Evolutionary conservation across 2,329 filamentous ascomycete genomes (phyloP).

Genomic region (Blumeria hordei): DNA sequence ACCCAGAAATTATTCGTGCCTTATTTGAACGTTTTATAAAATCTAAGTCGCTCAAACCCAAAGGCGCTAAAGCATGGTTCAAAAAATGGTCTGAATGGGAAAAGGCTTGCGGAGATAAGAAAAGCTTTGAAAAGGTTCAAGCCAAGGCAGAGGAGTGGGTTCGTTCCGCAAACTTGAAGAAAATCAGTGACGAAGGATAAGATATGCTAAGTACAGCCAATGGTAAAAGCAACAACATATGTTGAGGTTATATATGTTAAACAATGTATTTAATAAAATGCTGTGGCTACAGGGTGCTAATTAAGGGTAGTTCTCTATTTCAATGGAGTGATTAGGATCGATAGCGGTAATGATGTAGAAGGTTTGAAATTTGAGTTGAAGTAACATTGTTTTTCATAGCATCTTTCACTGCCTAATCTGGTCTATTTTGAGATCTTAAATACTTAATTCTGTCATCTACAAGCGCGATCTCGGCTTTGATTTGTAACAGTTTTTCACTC

Average conservation of each 20-base stretch:
- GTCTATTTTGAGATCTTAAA: too few relatives aligned
- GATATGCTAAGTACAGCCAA: not conserved
- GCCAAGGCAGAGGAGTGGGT: conserved; percentile 49
- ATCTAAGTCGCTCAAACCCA: conserved; percentile 49
- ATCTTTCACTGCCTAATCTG: too few relatives aligned
- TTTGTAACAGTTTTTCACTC: conserved; percentile 40
- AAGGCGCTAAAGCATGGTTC: conserved; percentile 71
- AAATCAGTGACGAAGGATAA: conserved; percentile 6
- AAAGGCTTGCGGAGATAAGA: conserved; percentile 43
- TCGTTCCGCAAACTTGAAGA: conserved; percentile 21
- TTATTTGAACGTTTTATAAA: conserved; percentile 62
- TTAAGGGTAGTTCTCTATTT: too few relatives aligned
- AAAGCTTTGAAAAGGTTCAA: conserved; percentile 45
- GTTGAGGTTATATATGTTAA: too few relatives aligned
- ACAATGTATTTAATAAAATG: too few relatives aligned
- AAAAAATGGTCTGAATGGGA: conserved; percentile 84
- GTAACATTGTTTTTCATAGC: too few relatives aligned
- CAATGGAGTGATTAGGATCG: too few relatives aligned
- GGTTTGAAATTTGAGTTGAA: too few relatives aligned
- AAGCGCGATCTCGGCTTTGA: conserved; percentile 56
- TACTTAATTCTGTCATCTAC: conserved; percentile 48
- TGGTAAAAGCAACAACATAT: too few relatives aligned
- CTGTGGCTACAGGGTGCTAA: too few relatives aligned
- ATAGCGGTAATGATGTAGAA: too few relatives aligned
- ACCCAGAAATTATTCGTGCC: conserved; percentile 37